phyloP scores from a whole-genome alignment of 75 land plant genomes.

The Cunninghamia lanceolata region DNA sequence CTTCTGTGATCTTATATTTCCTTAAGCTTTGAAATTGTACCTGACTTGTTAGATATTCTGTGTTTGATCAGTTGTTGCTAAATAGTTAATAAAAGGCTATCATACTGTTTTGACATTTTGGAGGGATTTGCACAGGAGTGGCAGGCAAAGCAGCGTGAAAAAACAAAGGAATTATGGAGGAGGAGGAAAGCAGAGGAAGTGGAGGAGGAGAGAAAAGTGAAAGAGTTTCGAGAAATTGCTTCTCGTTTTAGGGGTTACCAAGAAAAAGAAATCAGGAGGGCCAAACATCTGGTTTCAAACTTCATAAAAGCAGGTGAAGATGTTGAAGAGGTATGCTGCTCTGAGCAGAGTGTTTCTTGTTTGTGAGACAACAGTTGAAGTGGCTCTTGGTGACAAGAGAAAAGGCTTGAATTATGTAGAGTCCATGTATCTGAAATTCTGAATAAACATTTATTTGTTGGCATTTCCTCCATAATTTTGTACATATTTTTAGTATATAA shows the following conservation, averaged over 20 bases:
- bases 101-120: constrained; percentile 2
- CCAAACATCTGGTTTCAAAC: constrained; percentile 66
- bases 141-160: constrained; percentile 77
- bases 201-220: constrained; percentile 62
- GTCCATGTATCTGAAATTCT: not conserved
- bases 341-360: not conserved
- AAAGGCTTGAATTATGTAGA: not conserved
- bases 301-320: constrained; percentile 85
- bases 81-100: not conserved
- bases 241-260: constrained; percentile 66
- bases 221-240: constrained; percentile 80
- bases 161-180: constrained; percentile 57
- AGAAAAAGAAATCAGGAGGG: constrained; percentile 69
- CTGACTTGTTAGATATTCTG: not conserved
- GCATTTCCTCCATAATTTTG: not conserved
- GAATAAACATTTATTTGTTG: not conserved
- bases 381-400: not conserved
- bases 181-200: constrained; percentile 61
- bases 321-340: constrained; percentile 74
- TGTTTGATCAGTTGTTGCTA: not conserved
- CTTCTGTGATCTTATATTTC: not conserved
- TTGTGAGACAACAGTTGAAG: not conserved
- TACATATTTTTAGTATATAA: not conserved
- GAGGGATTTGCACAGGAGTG: constrained; percentile 65
- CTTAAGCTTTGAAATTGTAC: not conserved